These are phyloP conservation scores for Candolleomyces aberdarensis DNA, from an alignment of 768 basidiomycete genomes.

Conservation along the genomic window DNA sequence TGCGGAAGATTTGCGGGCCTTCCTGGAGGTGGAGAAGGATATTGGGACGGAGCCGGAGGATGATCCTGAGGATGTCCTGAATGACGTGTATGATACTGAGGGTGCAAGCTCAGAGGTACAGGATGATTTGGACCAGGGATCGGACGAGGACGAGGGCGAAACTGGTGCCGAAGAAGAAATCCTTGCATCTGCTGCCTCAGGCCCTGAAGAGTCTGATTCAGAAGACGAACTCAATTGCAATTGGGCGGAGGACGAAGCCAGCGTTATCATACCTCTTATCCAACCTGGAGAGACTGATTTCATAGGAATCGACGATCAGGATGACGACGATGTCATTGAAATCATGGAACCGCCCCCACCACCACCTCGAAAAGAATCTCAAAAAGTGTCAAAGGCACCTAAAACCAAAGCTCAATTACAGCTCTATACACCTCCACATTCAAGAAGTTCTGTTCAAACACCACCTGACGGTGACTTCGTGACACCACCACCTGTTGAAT, in stretches of 20 bases:
- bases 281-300: slow-evolving; percentile 9
- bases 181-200: background rate
- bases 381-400: background rate
- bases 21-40: slow-evolving; percentile 59
- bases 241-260: slow-evolving; percentile 40
- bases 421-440: slow-evolving; percentile 40
- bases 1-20: slow-evolving; percentile 62
- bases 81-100: slow-evolving; percentile 10
- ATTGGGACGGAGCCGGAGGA: slow-evolving; percentile 48
- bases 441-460: slow-evolving; percentile 21
- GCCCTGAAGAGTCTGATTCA: slow-evolving; percentile 18
- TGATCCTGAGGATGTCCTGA: slow-evolving; percentile 9
- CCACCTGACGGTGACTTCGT: slow-evolving; percentile 15
- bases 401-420: slow-evolving; percentile 17
- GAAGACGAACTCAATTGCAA: slow-evolving; percentile 42
- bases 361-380: background rate
- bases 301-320: background rate
- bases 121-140: background rate
- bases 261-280: slow-evolving; percentile 28
- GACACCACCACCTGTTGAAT: slow-evolving; percentile 11
- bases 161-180: background rate
- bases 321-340: slow-evolving; percentile 18
- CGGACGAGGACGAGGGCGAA: slow-evolving; percentile 5
- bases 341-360: slow-evolving; percentile 20
- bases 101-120: slow-evolving; percentile 1